Base-by-base conservation (phyloP, 2,329 filamentous ascomycete genomes). In the Cyclaneusma minus region DNA sequence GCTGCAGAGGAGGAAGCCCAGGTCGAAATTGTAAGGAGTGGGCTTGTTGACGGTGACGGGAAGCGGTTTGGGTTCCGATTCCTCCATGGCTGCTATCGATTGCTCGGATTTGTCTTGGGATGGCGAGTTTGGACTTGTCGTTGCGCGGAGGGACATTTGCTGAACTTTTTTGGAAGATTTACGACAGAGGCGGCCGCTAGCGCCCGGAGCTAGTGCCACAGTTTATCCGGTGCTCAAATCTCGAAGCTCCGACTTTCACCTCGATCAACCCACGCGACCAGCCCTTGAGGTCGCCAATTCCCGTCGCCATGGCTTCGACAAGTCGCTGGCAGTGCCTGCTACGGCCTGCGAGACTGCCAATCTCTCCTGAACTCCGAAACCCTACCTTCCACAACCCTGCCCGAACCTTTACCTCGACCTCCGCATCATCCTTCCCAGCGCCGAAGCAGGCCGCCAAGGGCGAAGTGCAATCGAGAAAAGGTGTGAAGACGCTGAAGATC, bases 11-110 rank as follows among this genome's bases (percentile, higher is more conserved):
- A 95, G 74, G 48, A 91, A 73, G 39, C 84, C 77, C 21, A 94
- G 74, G 51, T 94, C 84, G 58, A 91, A 94, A 40, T 73, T 84
- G 61, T 91, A 92, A 7, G 85, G 84, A 5, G 79, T 91, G 4
- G 83, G 76, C 55, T 91, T 91, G 34, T 74, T 62, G 46, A 83
- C 77, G 10, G 63, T 68, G 35, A 79, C 62, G 22, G 70, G 64
- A 31, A 71, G 57, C 34, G 55, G 50, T 34, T 54, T 51, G 32
- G 52, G 55, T n/a, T n/a, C n/a, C n/a, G n/a, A n/a, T n/a, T n/a
- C n/a, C n/a, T n/a, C n/a, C n/a, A n/a, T n/a, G n/a, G n/a, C n/a
- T n/a, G n/a, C n/a, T n/a, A n/a, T n/a, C n/a, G n/a, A n/a, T n/a
- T n/a, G n/a, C n/a, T n/a, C n/a, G n/a, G n/a, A n/a, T n/a, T n/a